Conservation (phyloP, 1,284 basidiomycete species). For the Coniferiporia sulphurascens region DNA sequence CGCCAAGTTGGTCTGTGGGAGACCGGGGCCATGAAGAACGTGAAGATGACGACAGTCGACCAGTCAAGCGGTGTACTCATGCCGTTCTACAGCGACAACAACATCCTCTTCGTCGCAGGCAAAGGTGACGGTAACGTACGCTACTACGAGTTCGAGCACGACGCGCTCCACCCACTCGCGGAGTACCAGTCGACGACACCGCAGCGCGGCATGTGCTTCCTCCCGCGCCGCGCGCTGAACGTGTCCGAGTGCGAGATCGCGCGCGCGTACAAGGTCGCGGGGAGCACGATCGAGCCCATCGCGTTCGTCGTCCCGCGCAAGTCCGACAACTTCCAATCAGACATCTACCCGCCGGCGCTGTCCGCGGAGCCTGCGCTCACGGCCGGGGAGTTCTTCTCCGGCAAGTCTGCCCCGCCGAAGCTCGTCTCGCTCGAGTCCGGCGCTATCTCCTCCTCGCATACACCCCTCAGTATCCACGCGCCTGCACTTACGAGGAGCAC, state of each 20-base stretch:
- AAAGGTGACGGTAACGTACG: slow-evolving; percentile 92
- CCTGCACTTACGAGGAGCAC: slow-evolving; percentile 29
- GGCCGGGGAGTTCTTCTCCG: slow-evolving; percentile 83
- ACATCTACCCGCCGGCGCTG: slow-evolving; percentile 93
- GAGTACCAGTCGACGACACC: slow-evolving; percentile 92
- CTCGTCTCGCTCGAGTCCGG: slow-evolving; percentile 63
- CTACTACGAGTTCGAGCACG: slow-evolving; percentile 93
- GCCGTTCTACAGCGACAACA: slow-evolving; percentile 97
- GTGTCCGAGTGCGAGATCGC: slow-evolving; percentile 94
- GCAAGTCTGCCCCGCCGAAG: slow-evolving; percentile 73
- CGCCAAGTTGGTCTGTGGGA: slow-evolving; percentile 90
- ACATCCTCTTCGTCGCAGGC: slow-evolving; percentile 88
- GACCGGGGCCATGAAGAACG: slow-evolving; percentile 59
- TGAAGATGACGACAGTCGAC: slow-evolving; percentile 79
- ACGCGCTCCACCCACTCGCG: slow-evolving; percentile 74
- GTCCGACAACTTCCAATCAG: slow-evolving; percentile 86
- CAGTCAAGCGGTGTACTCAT: slow-evolving; percentile 91
- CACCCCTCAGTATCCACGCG: slow-evolving; percentile 27
- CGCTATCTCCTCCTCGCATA: slow-evolving; percentile 35
- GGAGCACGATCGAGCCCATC: slow-evolving; percentile 77
- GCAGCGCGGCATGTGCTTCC: slow-evolving; percentile 94
- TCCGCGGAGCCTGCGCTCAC: slow-evolving; percentile 82
- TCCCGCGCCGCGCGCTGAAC: slow-evolving; percentile 85
- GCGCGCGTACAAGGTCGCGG: slow-evolving; percentile 87
- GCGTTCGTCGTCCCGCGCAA: slow-evolving; percentile 92